phyloP scores from a whole-genome alignment of 768 basidiomycete species.

The Mycena rosella region DNA sequence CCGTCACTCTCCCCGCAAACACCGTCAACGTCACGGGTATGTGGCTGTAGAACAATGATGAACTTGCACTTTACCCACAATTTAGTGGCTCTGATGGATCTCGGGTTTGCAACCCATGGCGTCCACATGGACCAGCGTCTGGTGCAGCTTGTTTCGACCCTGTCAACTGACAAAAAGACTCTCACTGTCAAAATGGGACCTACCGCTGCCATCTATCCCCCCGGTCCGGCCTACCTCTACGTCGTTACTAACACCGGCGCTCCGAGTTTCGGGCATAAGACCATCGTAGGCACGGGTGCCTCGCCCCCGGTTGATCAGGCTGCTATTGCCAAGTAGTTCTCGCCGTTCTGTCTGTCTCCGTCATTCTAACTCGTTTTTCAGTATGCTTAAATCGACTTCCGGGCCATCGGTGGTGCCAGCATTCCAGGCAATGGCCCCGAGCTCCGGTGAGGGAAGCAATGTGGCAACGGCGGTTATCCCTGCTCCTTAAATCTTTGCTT shows the following conservation, averaged over 20 bases:
- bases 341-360: neutral
- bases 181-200: slow-evolving; percentile 52
- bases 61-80: neutral
- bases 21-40: slow-evolving; percentile 46
- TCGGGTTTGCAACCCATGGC: slow-evolving; percentile 58
- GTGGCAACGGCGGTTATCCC: slow-evolving; percentile 31
- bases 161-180: slow-evolving; percentile 47
- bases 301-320: slow-evolving; percentile 49
- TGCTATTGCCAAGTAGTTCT: slow-evolving; percentile 30
- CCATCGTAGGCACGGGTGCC: slow-evolving; percentile 54
- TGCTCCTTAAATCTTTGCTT: slow-evolving; percentile 7
- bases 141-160: slow-evolving; percentile 50
- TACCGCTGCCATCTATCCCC: slow-evolving; percentile 53
- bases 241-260: slow-evolving; percentile 53
- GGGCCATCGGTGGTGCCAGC: slow-evolving; percentile 19
- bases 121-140: slow-evolving; percentile 56
- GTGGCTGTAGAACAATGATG: neutral
- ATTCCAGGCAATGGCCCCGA: slow-evolving; percentile 30
- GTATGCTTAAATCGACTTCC: slow-evolving; percentile 23
- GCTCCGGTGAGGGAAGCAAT: slow-evolving; percentile 27
- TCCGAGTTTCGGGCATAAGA: slow-evolving; percentile 46
- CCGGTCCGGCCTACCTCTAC: slow-evolving; percentile 53
- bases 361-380: neutral
- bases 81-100: slow-evolving; percentile 54
- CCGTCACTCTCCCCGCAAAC: slow-evolving; percentile 47